Evolutionary conservation across 345 rosid genomes (phyloP).

Genomic region (Corymbia maculata): DNA sequence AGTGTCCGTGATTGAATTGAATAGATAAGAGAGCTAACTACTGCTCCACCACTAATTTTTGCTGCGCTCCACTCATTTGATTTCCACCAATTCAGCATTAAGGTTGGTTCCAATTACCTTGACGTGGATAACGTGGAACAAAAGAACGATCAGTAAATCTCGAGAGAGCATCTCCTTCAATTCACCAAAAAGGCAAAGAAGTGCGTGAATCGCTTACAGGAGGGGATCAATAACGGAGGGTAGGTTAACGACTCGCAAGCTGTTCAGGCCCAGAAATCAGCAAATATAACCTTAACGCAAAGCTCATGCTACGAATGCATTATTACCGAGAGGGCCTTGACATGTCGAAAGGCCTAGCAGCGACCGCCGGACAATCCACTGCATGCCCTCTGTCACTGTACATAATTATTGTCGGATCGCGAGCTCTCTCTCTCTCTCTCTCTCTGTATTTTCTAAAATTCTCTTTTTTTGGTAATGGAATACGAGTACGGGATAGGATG

Average conservation of each 20-base stretch:
- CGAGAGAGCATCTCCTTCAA: background rate
- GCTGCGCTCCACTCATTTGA: background rate
- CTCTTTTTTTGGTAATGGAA: background rate
- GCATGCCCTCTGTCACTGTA: background rate
- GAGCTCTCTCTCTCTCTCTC: background rate
- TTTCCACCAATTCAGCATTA: background rate
- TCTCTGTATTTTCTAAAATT: background rate
- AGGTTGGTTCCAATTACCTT: background rate
- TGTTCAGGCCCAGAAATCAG: background rate
- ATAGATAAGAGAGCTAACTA: background rate
- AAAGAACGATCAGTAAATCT: background rate
- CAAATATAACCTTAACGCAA: background rate
- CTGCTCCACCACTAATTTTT: background rate
- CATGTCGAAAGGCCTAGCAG: background rate
- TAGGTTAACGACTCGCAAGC: background rate
- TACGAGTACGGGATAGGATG: background rate
- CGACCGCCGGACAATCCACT: background rate
- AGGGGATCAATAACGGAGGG: background rate
- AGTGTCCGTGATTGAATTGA: background rate
- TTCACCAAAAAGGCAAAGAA: background rate
- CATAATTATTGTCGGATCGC: background rate
- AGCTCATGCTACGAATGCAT: background rate
- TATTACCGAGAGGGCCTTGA: background rate
- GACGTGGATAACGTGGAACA: background rate
- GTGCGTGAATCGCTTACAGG: background rate